A percentile compares a stretch with the other conserved stretches of the same genome.
These are phyloP conservation scores for Senecio squalidus DNA, from an alignment of 140 eudicot species.

Conservation along the genomic window DNA sequence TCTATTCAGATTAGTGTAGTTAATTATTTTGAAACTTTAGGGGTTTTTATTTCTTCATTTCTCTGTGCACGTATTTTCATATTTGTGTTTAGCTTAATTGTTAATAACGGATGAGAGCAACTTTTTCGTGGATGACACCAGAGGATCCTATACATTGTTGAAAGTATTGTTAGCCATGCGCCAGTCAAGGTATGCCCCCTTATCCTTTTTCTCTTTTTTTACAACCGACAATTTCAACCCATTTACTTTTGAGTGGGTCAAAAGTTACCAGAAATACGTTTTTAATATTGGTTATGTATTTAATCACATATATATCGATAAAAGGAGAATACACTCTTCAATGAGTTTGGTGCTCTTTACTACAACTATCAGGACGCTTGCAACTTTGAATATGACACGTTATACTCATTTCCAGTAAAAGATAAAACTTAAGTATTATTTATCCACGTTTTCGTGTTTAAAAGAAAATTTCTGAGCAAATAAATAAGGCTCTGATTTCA, in stretches of 20 bases:
- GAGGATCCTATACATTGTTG: slow-evolving; percentile 45
- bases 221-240: too few relatives aligned
- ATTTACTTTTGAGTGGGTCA: too few relatives aligned
- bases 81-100: neutral
- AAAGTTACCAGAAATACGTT: too few relatives aligned
- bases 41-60: too few relatives aligned
- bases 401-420: slow-evolving; percentile 2
- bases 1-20: too few relatives aligned
- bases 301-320: slow-evolving; percentile 33
- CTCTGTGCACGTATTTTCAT: too few relatives aligned
- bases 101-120: slow-evolving; percentile 44
- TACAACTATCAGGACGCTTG: slow-evolving; percentile 69
- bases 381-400: slow-evolving; percentile 82
- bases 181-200: slow-evolving; percentile 15
- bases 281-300: neutral
- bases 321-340: slow-evolving; percentile 53
- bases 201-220: neutral
- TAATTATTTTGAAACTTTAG: too few relatives aligned
- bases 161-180: slow-evolving; percentile 53
- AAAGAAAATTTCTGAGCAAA: too few relatives aligned
- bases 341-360: slow-evolving; percentile 58
- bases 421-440: neutral
- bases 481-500: too few relatives aligned
- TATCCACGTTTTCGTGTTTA: too few relatives aligned
- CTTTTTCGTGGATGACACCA: slow-evolving; percentile 45